phyloP scores from a whole-genome alignment of 495 filamentous ascomycete genomes.

The Penicillium egyptiacum region DNA sequence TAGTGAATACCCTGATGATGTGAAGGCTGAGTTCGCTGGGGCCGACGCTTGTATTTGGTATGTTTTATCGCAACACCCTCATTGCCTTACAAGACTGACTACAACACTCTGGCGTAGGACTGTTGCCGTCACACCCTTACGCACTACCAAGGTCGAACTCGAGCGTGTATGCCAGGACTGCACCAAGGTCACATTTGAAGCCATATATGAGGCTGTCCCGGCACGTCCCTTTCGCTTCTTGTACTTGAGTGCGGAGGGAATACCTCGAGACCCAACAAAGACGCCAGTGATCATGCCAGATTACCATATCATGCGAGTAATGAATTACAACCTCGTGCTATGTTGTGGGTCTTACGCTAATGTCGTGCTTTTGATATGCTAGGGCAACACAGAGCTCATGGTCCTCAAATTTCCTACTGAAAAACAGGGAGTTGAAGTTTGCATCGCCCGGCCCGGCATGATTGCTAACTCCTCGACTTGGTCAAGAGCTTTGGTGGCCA shows the following conservation, averaged over 20 bases:
- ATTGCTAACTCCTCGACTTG: constrained; percentile 14
- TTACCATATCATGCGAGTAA: constrained; percentile 42
- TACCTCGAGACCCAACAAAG: constrained; percentile 40
- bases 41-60: constrained; percentile 58
- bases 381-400: constrained; percentile 46
- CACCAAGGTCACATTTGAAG: constrained; percentile 38
- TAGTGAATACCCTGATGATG: constrained; percentile 39
- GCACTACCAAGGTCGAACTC: constrained; percentile 34
- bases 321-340: constrained; percentile 16
- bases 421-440: constrained; percentile 34
- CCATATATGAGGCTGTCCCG: constrained; percentile 29
- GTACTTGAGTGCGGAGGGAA: constrained; percentile 45
- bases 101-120: constrained; percentile 1
- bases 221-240: constrained; percentile 40
- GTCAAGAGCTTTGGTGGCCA: constrained; percentile 10
- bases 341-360: background rate
- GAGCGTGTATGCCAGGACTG: constrained; percentile 46
- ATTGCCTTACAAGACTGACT: background rate
- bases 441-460: constrained; percentile 40
- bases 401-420: constrained; percentile 40
- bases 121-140: constrained; percentile 44
- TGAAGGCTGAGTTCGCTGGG: constrained; percentile 39
- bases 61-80: background rate
- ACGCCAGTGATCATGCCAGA: constrained; percentile 32
- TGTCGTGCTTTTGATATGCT: background rate